phyloP scores from a whole-genome alignment of 768 basidiomycete species.

The Rhizopogon rudus region DNA sequence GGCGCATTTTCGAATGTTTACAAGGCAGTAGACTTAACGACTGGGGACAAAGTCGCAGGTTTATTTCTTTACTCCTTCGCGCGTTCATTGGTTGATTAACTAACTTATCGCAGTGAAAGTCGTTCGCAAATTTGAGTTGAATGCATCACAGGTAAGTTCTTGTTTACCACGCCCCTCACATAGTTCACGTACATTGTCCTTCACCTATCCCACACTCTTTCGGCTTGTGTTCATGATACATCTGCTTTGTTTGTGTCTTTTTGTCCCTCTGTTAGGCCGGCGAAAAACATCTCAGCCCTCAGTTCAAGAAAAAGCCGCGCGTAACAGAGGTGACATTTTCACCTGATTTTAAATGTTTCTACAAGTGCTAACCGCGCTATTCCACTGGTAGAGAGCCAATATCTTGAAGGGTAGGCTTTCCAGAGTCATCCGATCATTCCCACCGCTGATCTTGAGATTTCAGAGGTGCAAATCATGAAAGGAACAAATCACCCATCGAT shows the following conservation, averaged over 20 bases:
- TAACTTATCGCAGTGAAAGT: slow-evolving; percentile 65
- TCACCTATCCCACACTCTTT: slow-evolving; percentile 16
- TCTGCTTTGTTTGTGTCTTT: slow-evolving; percentile 11
- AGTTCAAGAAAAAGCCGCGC: slow-evolving; percentile 97
- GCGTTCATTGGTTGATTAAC: slow-evolving; percentile 6
- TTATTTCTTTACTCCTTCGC: slow-evolving; percentile 20
- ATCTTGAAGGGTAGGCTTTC: slow-evolving; percentile 78
- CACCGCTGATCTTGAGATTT: slow-evolving; percentile 4
- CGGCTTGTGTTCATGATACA: slow-evolving; percentile 15
- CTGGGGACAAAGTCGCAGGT: slow-evolving; percentile 82
- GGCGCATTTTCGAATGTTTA: slow-evolving; percentile 99
- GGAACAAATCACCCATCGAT: slow-evolving; percentile 89
- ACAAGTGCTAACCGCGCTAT: slow-evolving; percentile 14
- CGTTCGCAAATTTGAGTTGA: slow-evolving; percentile 90
- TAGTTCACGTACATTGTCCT: slow-evolving; percentile 20
- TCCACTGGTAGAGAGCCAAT: slow-evolving; percentile 74
- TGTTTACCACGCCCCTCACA: slow-evolving; percentile 14
- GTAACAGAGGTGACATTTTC: slow-evolving; percentile 82
- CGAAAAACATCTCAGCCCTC: slow-evolving; percentile 88
- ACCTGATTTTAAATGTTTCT: slow-evolving; percentile 12
- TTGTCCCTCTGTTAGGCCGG: slow-evolving; percentile 58
- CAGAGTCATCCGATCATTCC: neutral
- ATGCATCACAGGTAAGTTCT: slow-evolving; percentile 79
- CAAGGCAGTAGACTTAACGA: slow-evolving; percentile 75
- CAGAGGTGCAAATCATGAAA: slow-evolving; percentile 99